Base-by-base conservation (phyloP, 2,329 filamentous ascomycete species). In the Dactylellina leptospora region DNA sequence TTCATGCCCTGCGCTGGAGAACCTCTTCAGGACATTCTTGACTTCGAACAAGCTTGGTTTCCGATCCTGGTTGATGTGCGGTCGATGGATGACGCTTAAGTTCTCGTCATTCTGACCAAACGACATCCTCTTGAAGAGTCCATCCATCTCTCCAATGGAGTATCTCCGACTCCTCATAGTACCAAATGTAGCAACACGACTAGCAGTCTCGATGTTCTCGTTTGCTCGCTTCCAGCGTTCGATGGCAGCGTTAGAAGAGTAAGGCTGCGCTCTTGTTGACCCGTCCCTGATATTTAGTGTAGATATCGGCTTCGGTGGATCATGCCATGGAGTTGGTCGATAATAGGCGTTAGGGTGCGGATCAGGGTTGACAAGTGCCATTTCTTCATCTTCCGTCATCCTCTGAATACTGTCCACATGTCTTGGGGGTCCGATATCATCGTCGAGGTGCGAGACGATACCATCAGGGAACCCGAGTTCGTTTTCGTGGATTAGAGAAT, bases 201-300 rank as follows among this genome's bases (percentile, higher is more conserved):
- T 81, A 40, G 80, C 79, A n/a, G 80, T 79, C 48, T 83, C 80
- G 5, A 84, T 79, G 25, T 82, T 81, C 61, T 83, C 82, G 2
- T 82, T 80, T 64, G 80, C 79, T 36, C 77, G 74, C 18, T 78
- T 78, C 76, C 82, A 84, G 33, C 80, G 79, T 78, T 79, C 80
- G 74, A 85, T 84, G 6, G 83, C 83, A 23, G 82, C 82, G 59
- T 82, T 84, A 0, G 83, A 81, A 2, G 82, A 84, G 30, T 78
- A 75, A 16, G 83, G 82, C 61, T 84, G 82, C 40, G 80, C 81
- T 27, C 76, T 76, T 10, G 77, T 79, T 10, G 76, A 74, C 4
- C 78, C 77, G n/a, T 79, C 78, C 3, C 77, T 58, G 11, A 78
- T 75, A 33, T 80, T 75, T 3, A 77, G 74, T 18, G 81, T 80